Evolutionary conservation across 345 rosid species (phyloP).

Genomic region (Aquilaria yunnanensis): DNA sequence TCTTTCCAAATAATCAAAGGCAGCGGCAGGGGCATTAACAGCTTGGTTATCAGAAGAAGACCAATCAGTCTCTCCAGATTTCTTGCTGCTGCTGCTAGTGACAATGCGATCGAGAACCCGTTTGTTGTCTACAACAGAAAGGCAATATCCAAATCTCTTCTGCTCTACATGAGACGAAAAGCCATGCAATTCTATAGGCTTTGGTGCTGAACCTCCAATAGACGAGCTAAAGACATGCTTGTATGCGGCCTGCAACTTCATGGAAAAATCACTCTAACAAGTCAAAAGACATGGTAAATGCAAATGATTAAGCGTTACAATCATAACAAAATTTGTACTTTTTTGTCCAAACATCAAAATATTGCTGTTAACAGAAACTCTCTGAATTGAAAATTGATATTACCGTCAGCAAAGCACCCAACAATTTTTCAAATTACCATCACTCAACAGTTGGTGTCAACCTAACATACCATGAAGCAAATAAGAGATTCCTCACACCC

Average conservation of each 20-base stretch:
- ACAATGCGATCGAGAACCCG: slow-evolving; percentile 30
- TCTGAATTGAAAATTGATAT: neutral
- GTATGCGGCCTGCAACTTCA: slow-evolving; percentile 26
- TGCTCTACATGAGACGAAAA: slow-evolving; percentile 14
- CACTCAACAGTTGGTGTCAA: no score
- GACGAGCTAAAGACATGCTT: slow-evolving; percentile 22
- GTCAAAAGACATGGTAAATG: neutral
- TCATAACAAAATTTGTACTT: slow-evolving; percentile 4
- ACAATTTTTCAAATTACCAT: neutral
- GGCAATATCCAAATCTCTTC: slow-evolving; percentile 24
- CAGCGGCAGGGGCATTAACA: slow-evolving; percentile 11
- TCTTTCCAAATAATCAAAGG: slow-evolving; percentile 15
- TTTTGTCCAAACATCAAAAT: neutral
- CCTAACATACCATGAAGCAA: neutral
- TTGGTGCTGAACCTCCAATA: slow-evolving; percentile 15
- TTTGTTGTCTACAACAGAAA: slow-evolving; percentile 37
- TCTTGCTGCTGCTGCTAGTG: slow-evolving; percentile 16
- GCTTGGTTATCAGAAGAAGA: slow-evolving; percentile 18
- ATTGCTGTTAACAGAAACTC: neutral
- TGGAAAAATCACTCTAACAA: slow-evolving; percentile 9
- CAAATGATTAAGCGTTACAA: slow-evolving; percentile 1
- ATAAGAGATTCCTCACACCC: neutral
- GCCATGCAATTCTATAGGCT: slow-evolving; percentile 15
- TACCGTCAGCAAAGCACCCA: neutral
- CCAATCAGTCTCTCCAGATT: slow-evolving; percentile 16